Evolutionary conservation across 805 yeast genomes (phyloP).

Genomic region (Trichomonascus vanleenenianus): DNA sequence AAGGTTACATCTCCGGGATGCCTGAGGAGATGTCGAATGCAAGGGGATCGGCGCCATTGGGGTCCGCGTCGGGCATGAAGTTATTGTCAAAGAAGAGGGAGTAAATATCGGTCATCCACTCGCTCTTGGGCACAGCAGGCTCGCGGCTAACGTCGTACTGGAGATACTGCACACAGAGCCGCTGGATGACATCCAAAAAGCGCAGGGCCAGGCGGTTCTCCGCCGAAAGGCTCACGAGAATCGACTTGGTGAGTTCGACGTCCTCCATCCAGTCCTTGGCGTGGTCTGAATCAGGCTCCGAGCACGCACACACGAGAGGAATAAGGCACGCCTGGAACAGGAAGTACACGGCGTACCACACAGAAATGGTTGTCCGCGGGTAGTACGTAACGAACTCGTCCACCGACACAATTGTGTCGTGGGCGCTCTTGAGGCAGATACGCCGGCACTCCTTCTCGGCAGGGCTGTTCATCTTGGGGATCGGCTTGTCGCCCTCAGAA

Average conservation of each 20-base stretch:
- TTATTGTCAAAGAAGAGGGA: constrained; percentile 37
- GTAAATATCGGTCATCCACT: constrained; percentile 36
- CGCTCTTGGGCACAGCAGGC: constrained; percentile 19
- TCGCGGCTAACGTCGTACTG: constrained; percentile 8
- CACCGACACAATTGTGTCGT: constrained; percentile 45
- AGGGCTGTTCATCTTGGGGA: constrained; percentile 8
- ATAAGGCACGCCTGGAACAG: constrained; percentile 56
- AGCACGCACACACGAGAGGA: constrained; percentile 46
- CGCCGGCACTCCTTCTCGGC: constrained; percentile 43
- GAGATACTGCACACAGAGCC: constrained; percentile 25
- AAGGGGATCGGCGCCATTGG: background rate
- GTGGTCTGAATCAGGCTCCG: constrained; percentile 42
- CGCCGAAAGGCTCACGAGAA: constrained; percentile 32
- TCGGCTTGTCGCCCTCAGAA: constrained; percentile 17
- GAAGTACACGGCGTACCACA: constrained; percentile 60
- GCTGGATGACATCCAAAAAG: constrained; percentile 40
- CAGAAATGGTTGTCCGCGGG: constrained; percentile 39
- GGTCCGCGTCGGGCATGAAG: background rate
- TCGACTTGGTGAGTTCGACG: constrained; percentile 36
- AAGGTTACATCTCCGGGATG: background rate
- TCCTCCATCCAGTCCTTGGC: constrained; percentile 38
- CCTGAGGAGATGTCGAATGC: background rate
- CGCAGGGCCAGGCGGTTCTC: constrained; percentile 41
- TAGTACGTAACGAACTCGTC: constrained; percentile 19
- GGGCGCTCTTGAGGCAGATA: constrained; percentile 45